Evolutionary conservation across 169 alveolate genomes (phyloP), one percentile per base, ranked within the genome.

Genomic region (Eimeria brunetti): DNA sequence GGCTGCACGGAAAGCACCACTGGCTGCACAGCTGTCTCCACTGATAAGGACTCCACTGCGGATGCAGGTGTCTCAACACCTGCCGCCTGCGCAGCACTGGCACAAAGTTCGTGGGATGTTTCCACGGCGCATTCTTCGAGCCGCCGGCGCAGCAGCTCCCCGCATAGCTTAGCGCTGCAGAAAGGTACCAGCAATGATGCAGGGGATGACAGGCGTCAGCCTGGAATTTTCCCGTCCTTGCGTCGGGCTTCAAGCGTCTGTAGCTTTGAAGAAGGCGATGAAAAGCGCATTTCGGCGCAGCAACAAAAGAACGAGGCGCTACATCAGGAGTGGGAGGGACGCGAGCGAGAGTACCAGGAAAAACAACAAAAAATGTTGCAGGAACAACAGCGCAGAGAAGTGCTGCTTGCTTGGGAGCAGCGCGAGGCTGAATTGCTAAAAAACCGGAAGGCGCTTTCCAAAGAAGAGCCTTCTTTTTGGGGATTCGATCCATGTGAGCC

Each of bases 401-500:
- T 60, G 9, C 53, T 86, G 49, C 92, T 60, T 36, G 92, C 92
- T 8, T 86, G 92, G 92, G 92, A 86, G 12, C 92, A 86, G 24
- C 78, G 83, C 44, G 92, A 86, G 22, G 92, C 92, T 56, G 92
- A 86, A 56, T 53, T 86, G 58, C 81, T 86, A 83, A 86, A 86
- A 44, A 86, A 86, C 62, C 64, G 92, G 24, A 86, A 86, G 60
- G 92, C 92, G 36, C 92, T 86, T 9, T 86, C 92, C 81, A 86
- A 86, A 62, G 92, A 86, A 27, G 92, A 86, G 41, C 92, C 92
- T 38, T 86, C 92, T 8, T 86, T 86, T 44, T 86, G 92, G 92
- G 92, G 92, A 58, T 86, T 86, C 36, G 92, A 86, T 18, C 92
- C 92, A 86, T 86, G 92, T 86, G 92, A 86, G 92, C 56, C 81